These are phyloP conservation scores for Macaranga tanarius DNA, from an alignment of 441 rosid species.

Conservation along the genomic window DNA sequence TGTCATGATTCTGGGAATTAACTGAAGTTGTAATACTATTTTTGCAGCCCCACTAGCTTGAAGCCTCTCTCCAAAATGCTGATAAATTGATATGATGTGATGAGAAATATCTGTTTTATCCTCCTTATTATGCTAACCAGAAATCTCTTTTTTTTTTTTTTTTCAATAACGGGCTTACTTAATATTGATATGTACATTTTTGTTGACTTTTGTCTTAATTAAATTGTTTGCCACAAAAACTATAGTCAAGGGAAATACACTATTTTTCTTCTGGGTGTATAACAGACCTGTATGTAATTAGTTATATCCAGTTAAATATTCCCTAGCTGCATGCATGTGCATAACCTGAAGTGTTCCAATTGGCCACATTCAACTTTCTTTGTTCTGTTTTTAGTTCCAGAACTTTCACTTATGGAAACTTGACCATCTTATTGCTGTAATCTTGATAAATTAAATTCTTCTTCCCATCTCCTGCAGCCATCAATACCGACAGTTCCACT, in stretches of 20 bases:
- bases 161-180: too few relatives aligned
- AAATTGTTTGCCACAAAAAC: background rate
- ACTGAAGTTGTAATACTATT: background rate
- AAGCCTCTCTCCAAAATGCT: background rate
- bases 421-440: background rate
- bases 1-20: background rate
- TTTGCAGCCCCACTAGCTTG: background rate
- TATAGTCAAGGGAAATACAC: background rate
- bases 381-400: background rate
- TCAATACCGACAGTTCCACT: slow-evolving; percentile 2
- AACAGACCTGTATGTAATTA: background rate
- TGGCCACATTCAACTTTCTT: background rate
- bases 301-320: background rate
- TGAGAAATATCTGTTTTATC: background rate
- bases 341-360: background rate
- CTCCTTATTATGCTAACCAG: background rate
- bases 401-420: background rate
- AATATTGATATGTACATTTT: background rate
- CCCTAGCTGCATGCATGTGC: background rate
- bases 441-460: background rate
- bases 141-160: background rate
- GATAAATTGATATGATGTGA: background rate
- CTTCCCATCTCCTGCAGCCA: background rate
- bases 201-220: background rate
- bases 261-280: background rate